Conservation (phyloP, 2,329 filamentous ascomycete genomes). For the Monosporascus sp. region DNA sequence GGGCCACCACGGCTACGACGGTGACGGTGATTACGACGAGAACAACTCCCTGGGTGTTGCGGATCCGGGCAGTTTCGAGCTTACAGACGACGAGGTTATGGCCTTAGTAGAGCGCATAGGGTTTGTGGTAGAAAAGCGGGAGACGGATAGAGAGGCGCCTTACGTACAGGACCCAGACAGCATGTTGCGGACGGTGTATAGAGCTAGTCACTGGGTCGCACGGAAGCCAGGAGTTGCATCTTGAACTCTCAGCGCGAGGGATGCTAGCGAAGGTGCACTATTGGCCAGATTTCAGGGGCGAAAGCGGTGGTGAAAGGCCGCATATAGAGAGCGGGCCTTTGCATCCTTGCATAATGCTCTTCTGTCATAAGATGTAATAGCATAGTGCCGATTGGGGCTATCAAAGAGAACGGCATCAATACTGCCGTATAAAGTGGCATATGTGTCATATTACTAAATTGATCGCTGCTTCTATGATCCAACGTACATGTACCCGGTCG, state of each 20-base stretch:
- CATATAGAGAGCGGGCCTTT: background rate
- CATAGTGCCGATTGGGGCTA: background rate
- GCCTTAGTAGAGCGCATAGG: constrained; percentile 68
- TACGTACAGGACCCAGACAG: constrained; percentile 84
- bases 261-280: too few species aligned
- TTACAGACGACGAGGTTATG: constrained; percentile 84
- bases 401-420: background rate
- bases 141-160: constrained; percentile 60
- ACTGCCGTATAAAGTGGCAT: background rate
- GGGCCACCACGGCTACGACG: constrained; percentile 49
- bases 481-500: background rate
- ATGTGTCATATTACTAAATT: too few species aligned
- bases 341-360: background rate
- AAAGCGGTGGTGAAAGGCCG: background rate
- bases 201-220: constrained; percentile 79
- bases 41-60: constrained; percentile 63
- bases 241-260: too few species aligned
- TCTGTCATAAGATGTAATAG: background rate
- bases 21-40: constrained; percentile 44
- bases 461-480: background rate
- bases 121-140: constrained; percentile 64
- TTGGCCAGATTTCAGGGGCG: background rate
- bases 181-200: constrained; percentile 81
- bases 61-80: constrained; percentile 84
- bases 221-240: constrained; percentile 50